phyloP scores from a whole-genome alignment of 495 filamentous ascomycete genomes.

The Hypoxylon cercidicola region DNA sequence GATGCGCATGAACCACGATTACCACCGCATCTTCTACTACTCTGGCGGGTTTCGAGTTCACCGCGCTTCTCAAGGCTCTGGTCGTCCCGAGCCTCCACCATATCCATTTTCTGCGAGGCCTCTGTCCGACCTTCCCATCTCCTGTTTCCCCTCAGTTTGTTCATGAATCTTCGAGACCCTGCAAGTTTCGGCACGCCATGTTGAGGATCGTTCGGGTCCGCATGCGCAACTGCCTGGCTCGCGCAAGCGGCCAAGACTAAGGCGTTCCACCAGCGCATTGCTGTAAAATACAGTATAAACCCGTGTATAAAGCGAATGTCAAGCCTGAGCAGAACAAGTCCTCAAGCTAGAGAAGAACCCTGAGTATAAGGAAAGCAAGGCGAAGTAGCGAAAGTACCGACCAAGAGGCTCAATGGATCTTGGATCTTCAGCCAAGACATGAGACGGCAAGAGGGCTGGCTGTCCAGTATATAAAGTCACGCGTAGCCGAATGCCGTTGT shows the following conservation, averaged over 20 bases:
- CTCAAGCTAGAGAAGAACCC: conserved; percentile 4
- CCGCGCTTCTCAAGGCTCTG: conserved; percentile 24
- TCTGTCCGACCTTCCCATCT: conserved; percentile 36
- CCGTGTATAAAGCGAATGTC: conserved; percentile 35
- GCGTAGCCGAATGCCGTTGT: conserved; percentile 17
- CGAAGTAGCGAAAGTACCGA: conserved; percentile 1
- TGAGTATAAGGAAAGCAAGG: conserved; percentile 1
- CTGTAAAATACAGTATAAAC: conserved; percentile 10
- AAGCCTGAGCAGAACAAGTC: conserved; percentile 12
- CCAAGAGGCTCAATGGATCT: conserved; percentile 18
- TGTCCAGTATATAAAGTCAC: conserved; percentile 34
- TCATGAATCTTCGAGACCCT: conserved; percentile 49
- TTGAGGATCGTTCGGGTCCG: conserved; percentile 32
- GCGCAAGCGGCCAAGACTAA: conserved; percentile 43
- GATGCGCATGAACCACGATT: conserved; percentile 61
- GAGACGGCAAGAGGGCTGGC: conserved; percentile 3
- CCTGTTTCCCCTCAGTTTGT: conserved; percentile 44
- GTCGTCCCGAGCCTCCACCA: conserved; percentile 15
- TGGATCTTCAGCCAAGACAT: conserved; percentile 11
- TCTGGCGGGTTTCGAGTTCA: conserved; percentile 43
- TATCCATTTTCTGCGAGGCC: conserved; percentile 13
- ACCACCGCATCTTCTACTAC: conserved; percentile 49
- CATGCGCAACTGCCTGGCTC: conserved; percentile 44
- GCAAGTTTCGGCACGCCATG: conserved; percentile 45
- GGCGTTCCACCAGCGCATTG: conserved; percentile 45